These are phyloP conservation scores for Zalaria obscura DNA, from an alignment of 2,329 filamentous ascomycete species.

Conservation along the genomic window DNA sequence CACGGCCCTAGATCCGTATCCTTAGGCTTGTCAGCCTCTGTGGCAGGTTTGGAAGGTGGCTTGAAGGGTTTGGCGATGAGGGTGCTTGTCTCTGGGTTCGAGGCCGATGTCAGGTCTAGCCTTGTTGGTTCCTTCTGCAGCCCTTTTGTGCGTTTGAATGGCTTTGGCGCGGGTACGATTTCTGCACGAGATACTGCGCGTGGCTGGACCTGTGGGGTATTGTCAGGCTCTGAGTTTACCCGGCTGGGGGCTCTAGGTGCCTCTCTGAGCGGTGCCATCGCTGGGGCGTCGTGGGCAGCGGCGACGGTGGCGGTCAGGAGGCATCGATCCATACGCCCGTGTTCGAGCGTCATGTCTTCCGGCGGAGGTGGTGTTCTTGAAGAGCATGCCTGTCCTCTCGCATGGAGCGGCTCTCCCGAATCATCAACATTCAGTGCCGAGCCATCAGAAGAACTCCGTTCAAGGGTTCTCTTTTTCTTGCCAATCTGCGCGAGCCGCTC, in stretches of 20 bases:
- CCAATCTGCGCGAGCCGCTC: constrained; percentile 16
- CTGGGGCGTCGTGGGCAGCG: background rate
- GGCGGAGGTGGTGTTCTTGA: background rate
- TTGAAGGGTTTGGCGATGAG: constrained; percentile 16
- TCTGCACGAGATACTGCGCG: background rate
- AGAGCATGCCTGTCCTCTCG: background rate
- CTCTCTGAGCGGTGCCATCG: too few species aligned
- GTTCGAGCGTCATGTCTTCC: constrained; percentile 1
- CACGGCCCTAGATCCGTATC: constrained; percentile 43
- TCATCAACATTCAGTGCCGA: background rate
- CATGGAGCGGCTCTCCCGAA: background rate
- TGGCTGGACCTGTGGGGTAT: too few species aligned
- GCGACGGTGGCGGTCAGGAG: constrained; percentile 3
- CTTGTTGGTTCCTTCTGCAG: constrained; percentile 7
- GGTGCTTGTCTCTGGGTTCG: constrained; percentile 13
- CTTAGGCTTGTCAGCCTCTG: constrained; percentile 7
- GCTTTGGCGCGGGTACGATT: constrained; percentile 1
- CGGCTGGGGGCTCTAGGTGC: too few species aligned
- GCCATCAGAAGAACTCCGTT: constrained; percentile 1
- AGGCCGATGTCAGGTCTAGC: constrained; percentile 12
- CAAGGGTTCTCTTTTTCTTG: constrained; percentile 9
- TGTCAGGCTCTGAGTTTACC: too few species aligned
- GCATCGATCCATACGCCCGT: constrained; percentile 6
- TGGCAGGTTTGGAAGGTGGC: constrained; percentile 7
- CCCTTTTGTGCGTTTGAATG: background rate